Evolutionary conservation across 2,329 filamentous ascomycete species (phyloP).

Genomic region (Pseudogymnoascus sp.): DNA sequence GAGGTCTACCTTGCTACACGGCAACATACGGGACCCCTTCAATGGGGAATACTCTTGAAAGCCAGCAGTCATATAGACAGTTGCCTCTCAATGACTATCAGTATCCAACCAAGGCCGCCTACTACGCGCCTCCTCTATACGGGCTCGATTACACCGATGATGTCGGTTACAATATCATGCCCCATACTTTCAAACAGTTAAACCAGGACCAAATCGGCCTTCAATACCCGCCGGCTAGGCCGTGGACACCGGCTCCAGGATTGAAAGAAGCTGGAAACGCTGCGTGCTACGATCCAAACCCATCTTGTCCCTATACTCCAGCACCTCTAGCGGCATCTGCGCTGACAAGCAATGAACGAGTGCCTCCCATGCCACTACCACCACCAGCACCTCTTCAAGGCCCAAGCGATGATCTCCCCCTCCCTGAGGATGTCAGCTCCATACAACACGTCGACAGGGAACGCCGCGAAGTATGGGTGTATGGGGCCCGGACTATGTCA

Average conservation of each 20-base stretch:
- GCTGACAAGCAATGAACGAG: slow-evolving; percentile 19
- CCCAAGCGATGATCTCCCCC: no score
- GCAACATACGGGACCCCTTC: slow-evolving; percentile 12
- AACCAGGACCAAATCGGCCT: slow-evolving; percentile 14
- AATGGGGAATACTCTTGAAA: slow-evolving; percentile 14
- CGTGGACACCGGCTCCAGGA: slow-evolving; percentile 16
- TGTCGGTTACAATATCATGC: slow-evolving; percentile 20
- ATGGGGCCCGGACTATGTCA: no score
- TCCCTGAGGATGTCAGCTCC: no score
- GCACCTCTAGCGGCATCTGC: slow-evolving; percentile 13
- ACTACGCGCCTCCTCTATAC: slow-evolving; percentile 15
- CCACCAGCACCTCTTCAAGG: no score
- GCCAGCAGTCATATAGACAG: not conserved
- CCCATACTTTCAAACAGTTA: slow-evolving; percentile 12
- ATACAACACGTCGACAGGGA: no score
- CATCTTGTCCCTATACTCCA: slow-evolving; percentile 17
- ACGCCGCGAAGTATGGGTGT: no score
- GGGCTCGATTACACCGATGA: slow-evolving; percentile 22
- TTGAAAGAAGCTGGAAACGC: slow-evolving; percentile 16
- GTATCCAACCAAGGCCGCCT: slow-evolving; percentile 18
- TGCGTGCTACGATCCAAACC: slow-evolving; percentile 16
- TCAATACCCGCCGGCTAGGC: not conserved
- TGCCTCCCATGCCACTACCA: slow-evolving; percentile 22
- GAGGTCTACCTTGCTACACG: slow-evolving; percentile 3
- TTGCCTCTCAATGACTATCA: slow-evolving; percentile 14